These are phyloP conservation scores for Spiromastix sp. DNA, from an alignment of 2,329 filamentous ascomycete genomes.

Conservation along the genomic window DNA sequence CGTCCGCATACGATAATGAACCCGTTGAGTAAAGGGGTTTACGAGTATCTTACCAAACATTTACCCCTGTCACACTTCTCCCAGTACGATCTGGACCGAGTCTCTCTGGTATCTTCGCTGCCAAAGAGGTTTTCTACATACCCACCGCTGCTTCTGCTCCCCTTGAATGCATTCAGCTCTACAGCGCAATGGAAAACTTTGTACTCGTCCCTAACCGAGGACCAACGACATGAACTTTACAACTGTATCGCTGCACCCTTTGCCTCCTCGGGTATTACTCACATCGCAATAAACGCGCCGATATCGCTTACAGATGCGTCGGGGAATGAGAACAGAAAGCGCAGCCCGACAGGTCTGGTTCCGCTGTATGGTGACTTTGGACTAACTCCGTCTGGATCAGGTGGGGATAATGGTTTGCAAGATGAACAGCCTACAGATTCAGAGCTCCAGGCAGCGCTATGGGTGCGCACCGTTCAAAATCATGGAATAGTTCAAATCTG, in stretches of 20 bases:
- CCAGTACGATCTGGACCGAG: neutral
- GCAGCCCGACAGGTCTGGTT: conserved; percentile 59
- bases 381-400: conserved; percentile 24
- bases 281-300: conserved; percentile 49
- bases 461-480: conserved; percentile 69
- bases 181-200: conserved; percentile 19
- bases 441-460: conserved; percentile 61
- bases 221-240: conserved; percentile 30
- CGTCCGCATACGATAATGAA: no score
- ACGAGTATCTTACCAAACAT: conserved; percentile 17
- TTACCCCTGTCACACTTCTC: conserved; percentile 12
- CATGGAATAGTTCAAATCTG: conserved; percentile 70
- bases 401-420: neutral
- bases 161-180: conserved; percentile 34
- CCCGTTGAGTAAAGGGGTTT: conserved; percentile 1
- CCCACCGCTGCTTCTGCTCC: conserved; percentile 47
- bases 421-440: conserved; percentile 19
- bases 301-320: conserved; percentile 32
- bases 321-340: conserved; percentile 56
- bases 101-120: conserved; percentile 14
- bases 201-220: conserved; percentile 18
- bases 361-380: conserved; percentile 70
- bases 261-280: conserved; percentile 33
- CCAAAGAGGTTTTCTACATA: conserved; percentile 46
- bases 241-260: conserved; percentile 32